Conservation (phyloP, 2,329 filamentous ascomycete species). For the Colletotrichum phormii region DNA sequence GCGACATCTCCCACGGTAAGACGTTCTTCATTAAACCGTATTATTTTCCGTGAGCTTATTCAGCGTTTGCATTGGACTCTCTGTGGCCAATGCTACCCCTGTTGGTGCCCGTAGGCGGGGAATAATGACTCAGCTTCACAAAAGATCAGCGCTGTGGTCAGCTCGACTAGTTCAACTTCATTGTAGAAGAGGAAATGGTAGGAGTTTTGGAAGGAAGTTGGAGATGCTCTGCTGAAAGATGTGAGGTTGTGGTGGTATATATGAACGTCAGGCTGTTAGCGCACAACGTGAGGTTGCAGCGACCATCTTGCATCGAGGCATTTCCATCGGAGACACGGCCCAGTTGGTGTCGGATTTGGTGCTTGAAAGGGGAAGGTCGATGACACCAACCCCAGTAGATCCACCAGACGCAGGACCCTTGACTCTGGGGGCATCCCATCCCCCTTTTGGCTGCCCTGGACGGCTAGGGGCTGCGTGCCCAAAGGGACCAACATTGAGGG, state of each 20-base stretch:
- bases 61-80: slow-evolving; percentile 1
- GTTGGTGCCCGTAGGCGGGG: not conserved
- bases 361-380: not conserved
- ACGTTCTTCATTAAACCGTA: not conserved
- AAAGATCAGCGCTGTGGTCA: not conserved
- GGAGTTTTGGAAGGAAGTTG: too few species aligned
- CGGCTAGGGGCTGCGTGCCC: not conserved
- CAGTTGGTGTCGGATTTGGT: not conserved
- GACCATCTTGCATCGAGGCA: not conserved
- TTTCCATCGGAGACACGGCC: not conserved
- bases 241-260: not conserved
- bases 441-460: not conserved
- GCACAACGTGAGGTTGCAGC: not conserved
- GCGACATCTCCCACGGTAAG: not conserved
- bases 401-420: not conserved
- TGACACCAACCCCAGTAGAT: not conserved
- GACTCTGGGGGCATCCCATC: too few species aligned
- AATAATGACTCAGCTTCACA: not conserved
- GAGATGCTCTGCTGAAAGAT: not conserved
- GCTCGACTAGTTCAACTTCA: not conserved
- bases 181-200: too few species aligned
- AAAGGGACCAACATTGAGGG: not conserved
- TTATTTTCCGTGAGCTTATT: slow-evolving; percentile 4
- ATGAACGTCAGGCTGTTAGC: not conserved
- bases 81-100: not conserved